Percentiles rank a stretch among this genome's conserved stretches.
Conservation (phyloP, 306 rosid species). For the Prunus salicina region DNA sequence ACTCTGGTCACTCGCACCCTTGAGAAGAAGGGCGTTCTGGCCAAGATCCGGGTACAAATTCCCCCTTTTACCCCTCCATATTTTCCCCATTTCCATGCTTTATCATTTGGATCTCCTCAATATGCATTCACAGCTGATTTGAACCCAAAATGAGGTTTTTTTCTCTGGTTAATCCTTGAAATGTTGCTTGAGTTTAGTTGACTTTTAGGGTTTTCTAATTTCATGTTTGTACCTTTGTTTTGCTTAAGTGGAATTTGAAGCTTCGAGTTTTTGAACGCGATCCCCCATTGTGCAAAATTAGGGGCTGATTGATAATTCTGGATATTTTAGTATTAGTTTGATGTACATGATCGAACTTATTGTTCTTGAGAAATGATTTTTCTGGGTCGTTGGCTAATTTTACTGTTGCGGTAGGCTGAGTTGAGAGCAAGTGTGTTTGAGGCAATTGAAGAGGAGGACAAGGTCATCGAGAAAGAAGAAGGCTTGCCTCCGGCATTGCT, state of each 20-base stretch:
- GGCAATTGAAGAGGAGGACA: constrained; percentile 98
- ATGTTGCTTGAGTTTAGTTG: not conserved
- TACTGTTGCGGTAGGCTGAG: constrained; percentile 62
- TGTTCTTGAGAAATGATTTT: not conserved
- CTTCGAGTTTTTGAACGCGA: not conserved
- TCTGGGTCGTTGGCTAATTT: not conserved
- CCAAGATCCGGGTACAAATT: constrained; percentile 86
- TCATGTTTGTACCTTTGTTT: not conserved
- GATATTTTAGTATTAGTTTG: not conserved
- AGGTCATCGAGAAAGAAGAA: constrained; percentile 80
- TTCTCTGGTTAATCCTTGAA: not conserved
- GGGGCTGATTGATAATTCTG: constrained; percentile 3
- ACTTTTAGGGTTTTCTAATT: constrained; percentile 14
- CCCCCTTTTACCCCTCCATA: not conserved
- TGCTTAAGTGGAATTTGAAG: not conserved
- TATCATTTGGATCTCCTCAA: not conserved
- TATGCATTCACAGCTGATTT: not conserved
- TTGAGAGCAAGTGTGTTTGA: constrained; percentile 96
- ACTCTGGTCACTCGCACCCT: constrained; percentile 96
- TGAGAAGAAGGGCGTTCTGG: constrained; percentile 98
- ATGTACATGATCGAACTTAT: not conserved
- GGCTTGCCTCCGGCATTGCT: constrained; percentile 92
- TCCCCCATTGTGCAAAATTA: not conserved
- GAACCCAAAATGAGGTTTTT: not conserved
- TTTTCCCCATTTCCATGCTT: not conserved